Base-by-base conservation (phyloP, 2,329 filamentous ascomycete genomes). In the Fusarium illudens region DNA sequence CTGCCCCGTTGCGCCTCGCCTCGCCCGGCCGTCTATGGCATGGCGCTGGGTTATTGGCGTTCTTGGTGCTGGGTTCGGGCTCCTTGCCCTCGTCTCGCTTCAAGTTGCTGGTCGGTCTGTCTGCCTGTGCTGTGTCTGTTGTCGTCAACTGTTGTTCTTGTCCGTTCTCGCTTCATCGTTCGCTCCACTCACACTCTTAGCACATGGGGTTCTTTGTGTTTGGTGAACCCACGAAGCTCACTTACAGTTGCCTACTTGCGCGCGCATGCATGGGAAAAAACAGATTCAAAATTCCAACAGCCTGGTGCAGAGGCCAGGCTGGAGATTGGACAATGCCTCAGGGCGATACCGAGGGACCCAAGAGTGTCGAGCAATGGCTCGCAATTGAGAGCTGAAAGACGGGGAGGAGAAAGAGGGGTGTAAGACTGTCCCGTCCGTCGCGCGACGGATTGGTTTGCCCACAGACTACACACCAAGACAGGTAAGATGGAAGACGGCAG, bases 181-280 rank as follows among this genome's bases (percentile, higher is more conserved):
- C 27, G 27, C 64, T 42, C 65, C 64, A 67, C 65, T 42, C 60
- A 60, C 51, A 55, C 44, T 51, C 22, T 30, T 39, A 25, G 37
- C 7, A 51, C 32, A 52, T 34, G 36, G 56, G 50, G 53, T 65
- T 58, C 46, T 44, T 64, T 39, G 20, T 49, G 52, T 51, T 42
- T 61, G 64, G 65, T 68, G 65, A 49, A 62, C 68, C 65, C 29
- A 50, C 22, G 27, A 57, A 62, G 64, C 68, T 50, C 25, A 20
- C 37, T 27, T 25, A n/a, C 50, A 27, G 42, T 65, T 51, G n/a
- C 34, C 25, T 54, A 39, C n/a, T 11, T 39, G 32, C 20, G 27
- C 33, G 29, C 15, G 27, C 48, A 52, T 25, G 48, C 19, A 52
- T 15, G 25, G 34, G 15, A 44, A 52, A 51, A n/a, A 44, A 17